A percentile compares a stretch with the other conserved stretches of the same genome.
Evolutionary conservation across 106 monocot genomes (phyloP).

Genomic region (Chionographis japonica): DNA sequence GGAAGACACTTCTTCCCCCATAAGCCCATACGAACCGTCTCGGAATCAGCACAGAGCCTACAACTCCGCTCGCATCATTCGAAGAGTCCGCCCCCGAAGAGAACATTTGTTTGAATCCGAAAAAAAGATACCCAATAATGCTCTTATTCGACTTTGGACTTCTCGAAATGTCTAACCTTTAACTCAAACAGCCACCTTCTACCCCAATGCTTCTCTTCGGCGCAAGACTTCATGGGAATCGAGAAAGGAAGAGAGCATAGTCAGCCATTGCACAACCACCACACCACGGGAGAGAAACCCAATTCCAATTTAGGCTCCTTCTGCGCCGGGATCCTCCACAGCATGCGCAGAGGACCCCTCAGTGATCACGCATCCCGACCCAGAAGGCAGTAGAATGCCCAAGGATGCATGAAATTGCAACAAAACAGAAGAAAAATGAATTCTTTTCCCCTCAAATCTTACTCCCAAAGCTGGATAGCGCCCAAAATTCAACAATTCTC

Average conservation of each 20-base stretch:
- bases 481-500: too few species aligned
- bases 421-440: too few species aligned
- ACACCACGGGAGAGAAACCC: neutral
- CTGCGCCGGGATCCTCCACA: constrained; percentile 14
- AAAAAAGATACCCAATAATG: neutral
- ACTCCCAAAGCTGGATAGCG: too few species aligned
- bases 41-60: constrained; percentile 22
- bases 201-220: constrained; percentile 13
- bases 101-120: constrained; percentile 24
- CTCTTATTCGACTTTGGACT: neutral
- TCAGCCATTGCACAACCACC: too few species aligned
- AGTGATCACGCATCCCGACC: constrained; percentile 13
- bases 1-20: constrained; percentile 44
- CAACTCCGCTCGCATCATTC: constrained; percentile 8
- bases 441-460: too few species aligned
- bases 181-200: constrained; percentile 26
- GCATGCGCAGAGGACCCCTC: constrained; percentile 5
- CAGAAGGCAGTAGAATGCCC: neutral
- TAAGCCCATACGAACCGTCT: constrained; percentile 61
- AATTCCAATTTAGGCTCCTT: neutral
- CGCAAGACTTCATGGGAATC: constrained; percentile 6
- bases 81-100: constrained; percentile 16
- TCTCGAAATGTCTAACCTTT: neutral
- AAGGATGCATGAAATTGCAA: neutral
- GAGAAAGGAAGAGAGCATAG: too few species aligned